Percentiles rank a stretch among this genome's conserved stretches.
Evolutionary conservation across 139 green algal species (phyloP).

Genomic region (Desmodesmus armatus): DNA sequence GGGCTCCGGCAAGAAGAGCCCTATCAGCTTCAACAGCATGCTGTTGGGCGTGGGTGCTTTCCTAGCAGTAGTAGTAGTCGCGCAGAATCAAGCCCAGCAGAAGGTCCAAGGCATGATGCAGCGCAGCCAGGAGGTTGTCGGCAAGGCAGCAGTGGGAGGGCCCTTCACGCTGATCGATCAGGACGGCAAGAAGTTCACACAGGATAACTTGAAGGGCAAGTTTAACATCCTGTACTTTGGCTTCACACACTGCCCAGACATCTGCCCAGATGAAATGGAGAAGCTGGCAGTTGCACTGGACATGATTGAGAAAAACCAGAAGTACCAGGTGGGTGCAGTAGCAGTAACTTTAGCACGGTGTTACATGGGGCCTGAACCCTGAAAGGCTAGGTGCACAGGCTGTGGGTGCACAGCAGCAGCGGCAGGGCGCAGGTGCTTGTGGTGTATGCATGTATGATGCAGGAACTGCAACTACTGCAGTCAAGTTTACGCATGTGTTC

Average conservation of each 20-base stretch:
- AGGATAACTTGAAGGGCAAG: conserved; percentile 85
- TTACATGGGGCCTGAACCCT: too few relatives aligned
- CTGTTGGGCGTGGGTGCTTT: conserved; percentile 40
- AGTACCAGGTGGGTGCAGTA: conserved; percentile 26
- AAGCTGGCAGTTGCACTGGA: conserved; percentile 89
- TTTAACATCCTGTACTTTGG: conserved; percentile 98
- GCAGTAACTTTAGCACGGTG: neutral
- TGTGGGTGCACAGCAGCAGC: neutral
- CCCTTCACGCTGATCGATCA: conserved; percentile 90
- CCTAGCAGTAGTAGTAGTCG: conserved; percentile 42
- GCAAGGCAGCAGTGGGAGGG: conserved; percentile 91
- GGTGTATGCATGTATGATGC: too few relatives aligned
- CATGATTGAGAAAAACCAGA: conserved; percentile 60
- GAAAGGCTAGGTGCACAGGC: neutral
- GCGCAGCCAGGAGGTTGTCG: conserved; percentile 69
- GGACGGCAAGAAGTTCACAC: conserved; percentile 82
- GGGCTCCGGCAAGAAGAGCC: conserved; percentile 35
- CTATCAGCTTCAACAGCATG: conserved; percentile 48
- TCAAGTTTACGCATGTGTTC: too few relatives aligned
- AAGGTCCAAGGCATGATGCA: conserved; percentile 50
- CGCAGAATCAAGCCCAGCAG: conserved; percentile 42
- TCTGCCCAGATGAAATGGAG: conserved; percentile 98
- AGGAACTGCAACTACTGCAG: too few relatives aligned
- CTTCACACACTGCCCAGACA: conserved; percentile 98
- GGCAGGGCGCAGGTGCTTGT: neutral